Base-by-base conservation (phyloP, 805 yeast species). In the Isabelozyma gotoi region DNA sequence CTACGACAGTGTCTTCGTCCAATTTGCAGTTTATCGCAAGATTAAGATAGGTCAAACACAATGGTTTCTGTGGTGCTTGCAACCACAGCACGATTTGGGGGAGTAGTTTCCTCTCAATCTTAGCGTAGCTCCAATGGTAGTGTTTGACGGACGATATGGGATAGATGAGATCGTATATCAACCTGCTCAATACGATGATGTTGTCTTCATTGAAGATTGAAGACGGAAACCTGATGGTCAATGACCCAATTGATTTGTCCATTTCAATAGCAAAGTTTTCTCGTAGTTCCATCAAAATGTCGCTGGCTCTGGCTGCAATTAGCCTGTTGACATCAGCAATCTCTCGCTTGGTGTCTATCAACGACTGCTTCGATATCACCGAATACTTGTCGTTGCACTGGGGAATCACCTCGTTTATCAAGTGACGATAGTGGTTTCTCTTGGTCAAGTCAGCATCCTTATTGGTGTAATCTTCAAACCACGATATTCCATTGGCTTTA, bases 391-490 rank as follows among this genome's bases (percentile, higher is more conserved):
- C 15, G 16, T 50, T 7, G 7, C 50, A 48, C 19, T 4, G 5
- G 42, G 74, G 59, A 37, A 54, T 50, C 51, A 63, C 50, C 32
- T 62, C 47, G 38, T 48, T 41, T 33, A 46, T 43, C 48, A 64
- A 62, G 49, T 33, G 61, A 32, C 94, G 67, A 2, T 80, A 65
- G 14, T 72, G 62, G 52, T 87, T 87, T 39, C 96, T 67, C 31
- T 64, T 52, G 0, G 92, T 85, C 36, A 82, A 67, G 7, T 55
- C 52, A 2, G 73, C 63, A 50, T 83, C 81, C 2, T 55, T 53
- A 49, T 88, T 88, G 0, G 92, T 81, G 2, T 63, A 55, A 52
- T 88, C 96, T 52, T 86, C 91, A 55, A 82, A 80, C 92, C 94
- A 87, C 0, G 46, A 39, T 0, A 86, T 48, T 1, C 50, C 42